phyloP scores from a whole-genome alignment of 768 basidiomycete species.

The Suillus plorans region DNA sequence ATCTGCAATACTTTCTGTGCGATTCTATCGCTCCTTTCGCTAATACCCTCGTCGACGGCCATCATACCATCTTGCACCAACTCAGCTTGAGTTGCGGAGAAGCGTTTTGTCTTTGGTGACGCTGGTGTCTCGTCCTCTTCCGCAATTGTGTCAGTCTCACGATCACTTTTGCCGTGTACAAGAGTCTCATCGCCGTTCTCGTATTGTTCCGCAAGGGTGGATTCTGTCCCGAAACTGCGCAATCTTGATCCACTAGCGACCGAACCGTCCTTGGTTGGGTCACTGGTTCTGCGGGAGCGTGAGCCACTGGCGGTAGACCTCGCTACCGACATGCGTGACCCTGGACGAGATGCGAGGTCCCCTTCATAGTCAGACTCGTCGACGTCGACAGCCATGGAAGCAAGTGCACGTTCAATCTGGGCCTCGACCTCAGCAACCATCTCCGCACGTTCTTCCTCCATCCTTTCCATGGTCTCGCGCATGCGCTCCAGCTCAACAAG shows the following conservation, averaged over 20 bases:
- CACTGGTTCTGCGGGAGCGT: conserved; percentile 61
- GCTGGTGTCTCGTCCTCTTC: conserved; percentile 52
- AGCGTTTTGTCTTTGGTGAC: conserved; percentile 68
- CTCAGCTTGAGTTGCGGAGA: conserved; percentile 70
- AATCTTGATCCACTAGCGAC: conserved; percentile 37
- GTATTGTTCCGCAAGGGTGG: conserved; percentile 72
- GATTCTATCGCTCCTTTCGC: conserved; percentile 81
- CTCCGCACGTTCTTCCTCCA: conserved; percentile 84
- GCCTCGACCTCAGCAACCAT: conserved; percentile 94
- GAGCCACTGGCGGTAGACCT: conserved; percentile 44
- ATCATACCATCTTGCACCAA: conserved; percentile 73
- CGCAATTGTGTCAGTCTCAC: conserved; percentile 53
- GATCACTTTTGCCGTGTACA: conserved; percentile 35
- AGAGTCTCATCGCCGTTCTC: conserved; percentile 44
- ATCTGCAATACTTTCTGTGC: conserved; percentile 87
- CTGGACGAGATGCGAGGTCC: conserved; percentile 58
- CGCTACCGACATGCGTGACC: conserved; percentile 62
- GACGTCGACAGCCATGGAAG: conserved; percentile 80
- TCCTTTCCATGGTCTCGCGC: conserved; percentile 80
- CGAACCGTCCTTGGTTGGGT: conserved; percentile 46
- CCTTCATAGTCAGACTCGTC: conserved; percentile 68
- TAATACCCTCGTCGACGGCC: conserved; percentile 86
- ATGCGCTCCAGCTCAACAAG: conserved; percentile 79
- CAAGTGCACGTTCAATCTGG: conserved; percentile 84
- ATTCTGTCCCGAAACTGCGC: conserved; percentile 77